Percentiles rank a stretch among this genome's conserved stretches.
phyloP scores from a whole-genome alignment of 2,329 filamentous ascomycete genomes.

The Xylaria sp. region DNA sequence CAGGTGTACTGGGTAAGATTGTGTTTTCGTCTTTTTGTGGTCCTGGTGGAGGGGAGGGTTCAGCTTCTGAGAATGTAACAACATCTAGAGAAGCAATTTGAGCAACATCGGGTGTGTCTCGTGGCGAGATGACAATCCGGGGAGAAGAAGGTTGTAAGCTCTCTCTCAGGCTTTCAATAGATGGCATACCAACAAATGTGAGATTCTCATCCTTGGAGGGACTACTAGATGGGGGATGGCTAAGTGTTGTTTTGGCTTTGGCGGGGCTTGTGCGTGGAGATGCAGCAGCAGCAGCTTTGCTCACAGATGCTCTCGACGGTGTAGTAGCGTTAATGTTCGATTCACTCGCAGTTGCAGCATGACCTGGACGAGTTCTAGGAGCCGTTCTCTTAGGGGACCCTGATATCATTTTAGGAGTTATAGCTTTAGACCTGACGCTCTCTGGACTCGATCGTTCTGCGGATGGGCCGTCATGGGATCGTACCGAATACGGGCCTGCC shows the following conservation, averaged over 20 bases:
- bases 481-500: conserved; percentile 72
- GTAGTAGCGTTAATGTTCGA: conserved; percentile 61
- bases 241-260: conserved; percentile 51
- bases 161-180: conserved; percentile 53
- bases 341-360: conserved; percentile 63
- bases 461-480: conserved; percentile 60
- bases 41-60: conserved; percentile 49
- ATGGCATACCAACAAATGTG: conserved; percentile 62
- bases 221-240: conserved; percentile 51
- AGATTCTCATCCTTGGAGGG: conserved; percentile 65
- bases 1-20: conserved; percentile 35
- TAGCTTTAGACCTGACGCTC: conserved; percentile 57
- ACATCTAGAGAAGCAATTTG: conserved; percentile 36
- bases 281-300: conserved; percentile 51
- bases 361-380: conserved; percentile 60
- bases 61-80: conserved; percentile 50
- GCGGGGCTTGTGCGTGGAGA: conserved; percentile 58
- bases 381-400: conserved; percentile 65
- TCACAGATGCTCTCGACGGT: conserved; percentile 53
- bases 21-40: conserved; percentile 33
- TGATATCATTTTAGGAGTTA: conserved; percentile 63
- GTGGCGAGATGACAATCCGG: conserved; percentile 49
- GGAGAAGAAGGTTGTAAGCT: conserved; percentile 42
- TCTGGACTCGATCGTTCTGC: conserved; percentile 61
- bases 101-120: conserved; percentile 48